These are phyloP conservation scores for Oemleria cerasiformis DNA, from an alignment of 306 rosid species.

Conservation along the genomic window DNA sequence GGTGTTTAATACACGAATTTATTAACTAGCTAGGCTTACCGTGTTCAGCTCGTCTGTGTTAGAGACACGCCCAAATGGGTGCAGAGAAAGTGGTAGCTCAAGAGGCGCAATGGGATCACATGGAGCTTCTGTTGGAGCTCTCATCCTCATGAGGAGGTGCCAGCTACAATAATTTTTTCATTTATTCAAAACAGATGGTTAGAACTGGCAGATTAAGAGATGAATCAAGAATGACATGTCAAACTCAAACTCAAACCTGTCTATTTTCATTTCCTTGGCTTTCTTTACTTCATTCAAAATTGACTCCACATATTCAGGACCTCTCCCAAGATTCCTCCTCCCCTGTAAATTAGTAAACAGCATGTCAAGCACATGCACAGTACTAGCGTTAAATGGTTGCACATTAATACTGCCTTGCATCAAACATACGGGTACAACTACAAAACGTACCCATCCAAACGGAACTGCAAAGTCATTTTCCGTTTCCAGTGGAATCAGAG, in stretches of 20 bases:
- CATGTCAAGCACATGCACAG: neutral
- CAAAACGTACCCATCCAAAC: neutral
- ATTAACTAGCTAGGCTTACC: slow-evolving; percentile 31
- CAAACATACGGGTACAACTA: too few relatives aligned
- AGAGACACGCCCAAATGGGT: slow-evolving; percentile 70
- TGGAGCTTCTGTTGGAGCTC: slow-evolving; percentile 68
- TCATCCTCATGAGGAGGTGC: slow-evolving; percentile 93
- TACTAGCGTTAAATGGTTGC: neutral
- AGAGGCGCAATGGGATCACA: slow-evolving; percentile 87
- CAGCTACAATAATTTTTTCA: slow-evolving; percentile 46
- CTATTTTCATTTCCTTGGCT: slow-evolving; percentile 1
- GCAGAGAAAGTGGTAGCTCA: slow-evolving; percentile 87
- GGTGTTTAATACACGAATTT: too few relatives aligned
- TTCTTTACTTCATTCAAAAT: slow-evolving; percentile 57
- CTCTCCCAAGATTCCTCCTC: slow-evolving; percentile 88
- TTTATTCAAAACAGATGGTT: neutral
- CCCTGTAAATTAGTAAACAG: slow-evolving; percentile 52
- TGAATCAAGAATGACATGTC: slow-evolving; percentile 6
- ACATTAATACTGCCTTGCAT: too few relatives aligned
- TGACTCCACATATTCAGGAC: slow-evolving; percentile 45
- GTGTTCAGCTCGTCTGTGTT: slow-evolving; percentile 55
- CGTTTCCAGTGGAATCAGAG: neutral
- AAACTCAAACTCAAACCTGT: neutral
- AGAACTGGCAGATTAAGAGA: neutral
- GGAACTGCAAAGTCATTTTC: neutral